phyloP scores from a whole-genome alignment of 768 basidiomycete species.

The Phanerodontia chrysosporium region DNA sequence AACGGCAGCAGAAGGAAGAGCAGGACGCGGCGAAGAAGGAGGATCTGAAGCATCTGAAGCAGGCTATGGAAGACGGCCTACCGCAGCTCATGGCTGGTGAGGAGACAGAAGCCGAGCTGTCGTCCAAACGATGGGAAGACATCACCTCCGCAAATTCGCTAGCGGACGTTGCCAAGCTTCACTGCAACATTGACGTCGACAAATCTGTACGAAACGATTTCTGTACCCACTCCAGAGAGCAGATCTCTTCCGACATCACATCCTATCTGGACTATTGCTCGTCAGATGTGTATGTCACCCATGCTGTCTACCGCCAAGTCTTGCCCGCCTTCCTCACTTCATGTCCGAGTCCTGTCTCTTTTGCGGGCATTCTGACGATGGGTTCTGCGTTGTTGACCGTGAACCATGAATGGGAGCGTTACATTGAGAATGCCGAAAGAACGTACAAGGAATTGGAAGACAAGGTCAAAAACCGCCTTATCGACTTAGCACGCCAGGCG shows the following conservation, averaged over 20 bases:
- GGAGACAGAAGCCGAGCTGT: conserved; percentile 39
- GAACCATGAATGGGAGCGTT: conserved; percentile 84
- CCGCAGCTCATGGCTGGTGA: conserved; percentile 31
- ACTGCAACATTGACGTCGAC: conserved; percentile 77
- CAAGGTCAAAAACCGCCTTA: conserved; percentile 56
- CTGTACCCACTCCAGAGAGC: conserved; percentile 60
- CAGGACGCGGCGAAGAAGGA: conserved; percentile 32
- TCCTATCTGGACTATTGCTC: conserved; percentile 85
- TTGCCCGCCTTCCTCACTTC: conserved; percentile 77
- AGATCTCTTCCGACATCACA: conserved; percentile 59
- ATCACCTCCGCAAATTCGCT: conserved; percentile 90
- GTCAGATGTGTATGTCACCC: conserved; percentile 79
- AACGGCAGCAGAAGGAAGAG: conserved; percentile 34
- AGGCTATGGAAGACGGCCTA: conserved; percentile 38
- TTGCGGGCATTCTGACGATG: conserved; percentile 89
- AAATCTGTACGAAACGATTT: conserved; percentile 78
- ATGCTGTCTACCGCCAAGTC: conserved; percentile 70
- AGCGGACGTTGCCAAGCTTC: conserved; percentile 85
- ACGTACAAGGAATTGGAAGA: conserved; percentile 69
- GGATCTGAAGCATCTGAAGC: conserved; percentile 35
- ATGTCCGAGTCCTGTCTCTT: conserved; percentile 91
- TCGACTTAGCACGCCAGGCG: conserved; percentile 61
- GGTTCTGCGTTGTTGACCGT: conserved; percentile 89
- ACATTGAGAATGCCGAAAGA: conserved; percentile 72
- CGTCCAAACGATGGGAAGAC: conserved; percentile 80